phyloP scores from a whole-genome alignment of 2,329 filamentous ascomycete genomes.

The Colletotrichum scovillei region DNA sequence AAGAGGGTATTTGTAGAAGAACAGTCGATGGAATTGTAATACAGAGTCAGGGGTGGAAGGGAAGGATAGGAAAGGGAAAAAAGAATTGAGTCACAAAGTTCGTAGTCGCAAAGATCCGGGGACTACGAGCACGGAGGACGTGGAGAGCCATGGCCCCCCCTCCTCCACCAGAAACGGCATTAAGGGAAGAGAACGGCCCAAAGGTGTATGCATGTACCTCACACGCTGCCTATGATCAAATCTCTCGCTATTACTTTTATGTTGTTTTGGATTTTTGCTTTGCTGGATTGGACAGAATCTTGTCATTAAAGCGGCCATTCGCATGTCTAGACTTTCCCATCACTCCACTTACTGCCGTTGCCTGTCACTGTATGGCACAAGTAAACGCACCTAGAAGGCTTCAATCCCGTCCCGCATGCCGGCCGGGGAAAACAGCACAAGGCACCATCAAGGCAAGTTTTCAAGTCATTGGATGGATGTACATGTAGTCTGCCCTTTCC shows the following conservation, averaged over 20 bases:
- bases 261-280: not conserved
- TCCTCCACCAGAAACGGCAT: constrained; percentile 10
- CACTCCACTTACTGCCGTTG: not conserved
- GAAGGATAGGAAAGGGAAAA: constrained; percentile 1
- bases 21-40: not conserved
- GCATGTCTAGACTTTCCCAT: not conserved
- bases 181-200: not conserved
- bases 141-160: not conserved
- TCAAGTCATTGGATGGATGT: not conserved
- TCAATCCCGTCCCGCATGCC: not conserved
- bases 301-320: not conserved
- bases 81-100: constrained; percentile 31
- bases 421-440: not conserved
- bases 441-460: not conserved
- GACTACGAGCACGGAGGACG: constrained; percentile 7
- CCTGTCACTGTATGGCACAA: not conserved
- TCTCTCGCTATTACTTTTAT: not conserved
- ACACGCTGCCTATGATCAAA: not conserved
- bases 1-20: constrained; percentile 16
- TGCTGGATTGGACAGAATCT: not conserved
- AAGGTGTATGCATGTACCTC: constrained; percentile 4
- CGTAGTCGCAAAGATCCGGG: constrained; percentile 16
- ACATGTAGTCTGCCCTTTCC: not conserved
- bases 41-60: not conserved
- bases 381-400: not conserved